Evolutionary conservation across 2,329 filamentous ascomycete genomes (phyloP), one percentile per base, ranked within the genome.

Genomic region (Aureobasidium lini): DNA sequence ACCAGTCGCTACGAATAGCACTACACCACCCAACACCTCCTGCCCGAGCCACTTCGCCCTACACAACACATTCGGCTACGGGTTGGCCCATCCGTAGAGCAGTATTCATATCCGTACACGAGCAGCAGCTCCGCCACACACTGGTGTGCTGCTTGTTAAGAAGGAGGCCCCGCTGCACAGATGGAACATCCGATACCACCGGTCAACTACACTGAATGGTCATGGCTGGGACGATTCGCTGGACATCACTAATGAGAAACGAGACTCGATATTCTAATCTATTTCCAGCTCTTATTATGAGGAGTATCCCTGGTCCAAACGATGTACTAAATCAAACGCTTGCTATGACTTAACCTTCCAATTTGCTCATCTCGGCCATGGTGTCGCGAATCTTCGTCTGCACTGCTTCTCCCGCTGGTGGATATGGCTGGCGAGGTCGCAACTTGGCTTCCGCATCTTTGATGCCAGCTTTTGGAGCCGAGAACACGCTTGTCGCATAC

Each of bases 401-500:
- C n/a, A 70, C 72, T 34, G 64, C 72, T 36, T 78, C 76, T 6
- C 67, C 68, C 0, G 75, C 71, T 61, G 74, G 72, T 63, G 81
- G 74, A 66, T 88, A 88, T n/a, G 86, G 85, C 60, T 79, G 77
- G 58, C 85, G 76, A 0, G 84, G 84, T 68, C 72, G 74, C 70
- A 87, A 68, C 70, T 81, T 81, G 69, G 78, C 76, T 70, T 80
- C 79, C 1, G 84, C 83, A 1, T 77, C 79, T 61, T 81, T 77
- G 39, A 89, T 81, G 0, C 83, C 84, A 1, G 85, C 85, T 54
- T 72, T 70, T 60, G 71, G 77, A 1, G 84, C 86, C 36, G 82
- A 82, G 64, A 80, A 83, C 34, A 84, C 82, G 5, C 79, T 49
- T 0, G 83, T 84, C 0, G 85, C 86, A 67, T 86, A 88, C 72